Conservation (phyloP, 345 rosid genomes). For the Salix viminalis region DNA sequence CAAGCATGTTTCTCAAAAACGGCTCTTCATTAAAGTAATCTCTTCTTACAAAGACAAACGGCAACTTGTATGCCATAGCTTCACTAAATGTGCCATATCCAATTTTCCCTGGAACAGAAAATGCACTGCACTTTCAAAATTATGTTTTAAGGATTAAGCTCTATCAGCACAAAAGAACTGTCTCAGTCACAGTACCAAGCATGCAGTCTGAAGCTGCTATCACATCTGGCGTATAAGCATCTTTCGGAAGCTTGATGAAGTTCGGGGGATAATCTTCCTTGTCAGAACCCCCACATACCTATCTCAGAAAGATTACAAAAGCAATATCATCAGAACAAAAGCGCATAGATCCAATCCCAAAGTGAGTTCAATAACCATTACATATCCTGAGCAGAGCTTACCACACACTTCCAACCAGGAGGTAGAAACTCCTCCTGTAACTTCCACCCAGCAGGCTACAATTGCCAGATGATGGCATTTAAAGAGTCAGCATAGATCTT, state of each 20-base stretch:
- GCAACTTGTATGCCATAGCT: conserved; percentile 84
- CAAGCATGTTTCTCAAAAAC: conserved; percentile 93
- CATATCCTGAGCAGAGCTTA: conserved; percentile 30
- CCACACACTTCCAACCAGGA: conserved; percentile 92
- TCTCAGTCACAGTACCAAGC: conserved; percentile 69
- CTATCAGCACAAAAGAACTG: conserved; percentile 16
- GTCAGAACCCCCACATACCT: conserved; percentile 98
- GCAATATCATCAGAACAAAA: neutral
- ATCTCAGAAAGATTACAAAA: conserved; percentile 15
- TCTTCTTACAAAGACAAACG: conserved; percentile 96
- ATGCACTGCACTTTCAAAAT: conserved; percentile 2
- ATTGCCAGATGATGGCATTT: too few relatives aligned
- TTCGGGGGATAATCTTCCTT: conserved; percentile 78
- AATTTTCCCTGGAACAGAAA: conserved; percentile 75
- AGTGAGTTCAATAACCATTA: neutral
- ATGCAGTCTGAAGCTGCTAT: conserved; percentile 99
- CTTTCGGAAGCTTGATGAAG: conserved; percentile 81
- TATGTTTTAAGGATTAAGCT: neutral
- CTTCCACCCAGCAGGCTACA: conserved; percentile 97
- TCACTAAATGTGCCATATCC: conserved; percentile 98
- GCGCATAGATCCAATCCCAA: too few relatives aligned
- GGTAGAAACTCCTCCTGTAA: conserved; percentile 82
- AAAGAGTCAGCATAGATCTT: too few relatives aligned
- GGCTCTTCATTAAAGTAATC: conserved; percentile 99
- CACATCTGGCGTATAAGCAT: conserved; percentile 96